Conservation (phyloP, 139 green algal species). For the Chlamydomonas sp. region DNA sequence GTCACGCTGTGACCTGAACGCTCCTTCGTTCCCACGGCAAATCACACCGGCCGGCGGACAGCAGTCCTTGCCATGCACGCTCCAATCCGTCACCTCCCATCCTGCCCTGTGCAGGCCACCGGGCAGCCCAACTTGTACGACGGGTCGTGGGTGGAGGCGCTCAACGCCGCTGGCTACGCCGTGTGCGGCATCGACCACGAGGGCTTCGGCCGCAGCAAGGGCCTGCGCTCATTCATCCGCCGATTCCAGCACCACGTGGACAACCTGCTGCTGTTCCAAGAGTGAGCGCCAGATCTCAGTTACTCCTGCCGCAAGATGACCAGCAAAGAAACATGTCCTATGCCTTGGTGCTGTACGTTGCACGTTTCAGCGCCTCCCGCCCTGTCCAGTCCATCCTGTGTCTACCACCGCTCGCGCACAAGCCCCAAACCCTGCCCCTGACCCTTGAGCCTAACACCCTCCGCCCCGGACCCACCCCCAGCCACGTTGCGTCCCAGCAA, state of each 20-base stretch:
- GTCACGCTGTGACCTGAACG: no score
- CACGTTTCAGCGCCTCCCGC: no score
- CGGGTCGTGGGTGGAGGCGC: conserved; percentile 69
- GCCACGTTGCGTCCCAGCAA: neutral
- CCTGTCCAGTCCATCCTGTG: no score
- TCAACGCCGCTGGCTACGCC: conserved; percentile 72
- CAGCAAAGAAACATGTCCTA: no score
- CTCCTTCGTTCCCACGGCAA: no score
- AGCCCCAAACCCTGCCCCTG: neutral
- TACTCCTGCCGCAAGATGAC: no score
- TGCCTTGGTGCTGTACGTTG: no score
- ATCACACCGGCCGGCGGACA: neutral
- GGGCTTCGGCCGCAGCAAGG: conserved; percentile 65
- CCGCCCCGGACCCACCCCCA: neutral
- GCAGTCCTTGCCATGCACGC: neutral
- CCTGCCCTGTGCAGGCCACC: conserved; percentile 7
- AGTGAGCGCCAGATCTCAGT: conserved; percentile 1
- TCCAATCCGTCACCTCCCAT: neutral
- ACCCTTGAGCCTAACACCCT: no score
- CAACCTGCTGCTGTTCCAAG: conserved; percentile 65
- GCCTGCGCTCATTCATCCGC: conserved; percentile 65
- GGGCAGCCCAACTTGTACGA: conserved; percentile 61
- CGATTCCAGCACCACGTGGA: conserved; percentile 72
- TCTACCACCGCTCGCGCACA: no score
- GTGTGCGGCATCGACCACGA: conserved; percentile 75